phyloP scores from a whole-genome alignment of 2,329 filamentous ascomycete species.

The Xylariales sp. region DNA sequence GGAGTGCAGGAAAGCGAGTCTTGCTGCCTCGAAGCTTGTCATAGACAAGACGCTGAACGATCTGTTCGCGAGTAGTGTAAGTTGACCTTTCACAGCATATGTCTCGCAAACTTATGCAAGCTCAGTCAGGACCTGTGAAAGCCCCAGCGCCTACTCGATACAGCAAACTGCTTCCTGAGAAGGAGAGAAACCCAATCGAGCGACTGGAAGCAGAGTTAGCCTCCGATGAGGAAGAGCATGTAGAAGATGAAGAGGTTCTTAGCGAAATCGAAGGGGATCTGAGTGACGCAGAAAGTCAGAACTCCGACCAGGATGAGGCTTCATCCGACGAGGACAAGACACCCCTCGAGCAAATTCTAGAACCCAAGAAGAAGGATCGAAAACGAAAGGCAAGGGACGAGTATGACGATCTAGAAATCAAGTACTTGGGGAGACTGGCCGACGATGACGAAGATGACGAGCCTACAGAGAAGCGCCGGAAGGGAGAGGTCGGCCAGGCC shows the following conservation, averaged over 20 bases:
- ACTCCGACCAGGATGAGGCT: constrained; percentile 28
- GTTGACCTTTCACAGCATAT: not conserved
- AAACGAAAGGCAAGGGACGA: constrained; percentile 66
- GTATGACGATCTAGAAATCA: constrained; percentile 65
- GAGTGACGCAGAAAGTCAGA: constrained; percentile 9
- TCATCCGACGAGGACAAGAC: constrained; percentile 28
- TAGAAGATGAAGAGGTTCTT: constrained; percentile 31
- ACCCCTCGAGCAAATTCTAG: constrained; percentile 31
- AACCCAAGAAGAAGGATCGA: constrained; percentile 44
- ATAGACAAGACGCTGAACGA: constrained; percentile 6
- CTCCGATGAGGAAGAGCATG: constrained; percentile 26
- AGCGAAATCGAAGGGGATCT: constrained; percentile 37
- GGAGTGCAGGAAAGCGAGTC: not conserved
- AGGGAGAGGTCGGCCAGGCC: constrained; percentile 32
- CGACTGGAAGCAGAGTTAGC: constrained; percentile 18
- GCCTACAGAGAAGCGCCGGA: constrained; percentile 51
- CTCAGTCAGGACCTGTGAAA: constrained; percentile 48
- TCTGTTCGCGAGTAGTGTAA: constrained; percentile 20
- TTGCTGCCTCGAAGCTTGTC: constrained; percentile 2
- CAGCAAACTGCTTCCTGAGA: constrained; percentile 27
- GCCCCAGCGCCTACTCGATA: constrained; percentile 42
- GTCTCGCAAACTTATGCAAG: not conserved
- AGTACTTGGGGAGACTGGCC: constrained; percentile 63
- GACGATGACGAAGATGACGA: constrained; percentile 52
- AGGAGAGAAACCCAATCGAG: constrained; percentile 26